Conservation (phyloP, 441 rosid species). For the Gossypium trilobum region DNA sequence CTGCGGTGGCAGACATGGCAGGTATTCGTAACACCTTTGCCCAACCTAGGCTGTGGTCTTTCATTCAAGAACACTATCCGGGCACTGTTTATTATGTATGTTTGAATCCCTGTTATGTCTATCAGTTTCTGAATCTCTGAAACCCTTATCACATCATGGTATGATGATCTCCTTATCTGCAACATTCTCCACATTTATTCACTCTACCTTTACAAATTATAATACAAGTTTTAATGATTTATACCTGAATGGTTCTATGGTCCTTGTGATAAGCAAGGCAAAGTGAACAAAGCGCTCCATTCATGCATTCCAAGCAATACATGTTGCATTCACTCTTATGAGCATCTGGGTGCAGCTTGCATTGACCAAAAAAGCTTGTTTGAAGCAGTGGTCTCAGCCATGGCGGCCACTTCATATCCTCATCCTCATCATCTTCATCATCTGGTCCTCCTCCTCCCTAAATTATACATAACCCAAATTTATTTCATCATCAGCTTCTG, state of each 20-base stretch:
- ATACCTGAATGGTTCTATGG: conserved; percentile 35
- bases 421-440: conserved; percentile 16
- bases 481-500: not conserved
- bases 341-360: conserved; percentile 36
- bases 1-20: conserved; percentile 38
- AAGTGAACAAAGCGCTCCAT: conserved; percentile 38
- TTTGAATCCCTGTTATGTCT: conserved; percentile 40
- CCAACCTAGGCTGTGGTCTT: conserved; percentile 45
- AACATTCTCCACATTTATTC: not conserved
- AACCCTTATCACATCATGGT: conserved; percentile 49
- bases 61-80: conserved; percentile 42
- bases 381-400: conserved; percentile 35
- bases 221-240: not conserved
- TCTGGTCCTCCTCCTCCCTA: conserved; percentile 36
- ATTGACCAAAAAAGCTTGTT: conserved; percentile 36
- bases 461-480: not conserved
- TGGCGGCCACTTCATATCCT: conserved; percentile 33
- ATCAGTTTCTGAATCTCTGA: conserved; percentile 37
- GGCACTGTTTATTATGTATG: conserved; percentile 44
- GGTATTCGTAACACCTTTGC: conserved; percentile 41
- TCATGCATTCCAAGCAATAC: conserved; percentile 41
- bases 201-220: conserved; percentile 15
- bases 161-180: conserved; percentile 47
- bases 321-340: conserved; percentile 43
- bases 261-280: conserved; percentile 34